phyloP scores from a whole-genome alignment of 768 basidiomycete species.

The Lyophyllum atratum region DNA sequence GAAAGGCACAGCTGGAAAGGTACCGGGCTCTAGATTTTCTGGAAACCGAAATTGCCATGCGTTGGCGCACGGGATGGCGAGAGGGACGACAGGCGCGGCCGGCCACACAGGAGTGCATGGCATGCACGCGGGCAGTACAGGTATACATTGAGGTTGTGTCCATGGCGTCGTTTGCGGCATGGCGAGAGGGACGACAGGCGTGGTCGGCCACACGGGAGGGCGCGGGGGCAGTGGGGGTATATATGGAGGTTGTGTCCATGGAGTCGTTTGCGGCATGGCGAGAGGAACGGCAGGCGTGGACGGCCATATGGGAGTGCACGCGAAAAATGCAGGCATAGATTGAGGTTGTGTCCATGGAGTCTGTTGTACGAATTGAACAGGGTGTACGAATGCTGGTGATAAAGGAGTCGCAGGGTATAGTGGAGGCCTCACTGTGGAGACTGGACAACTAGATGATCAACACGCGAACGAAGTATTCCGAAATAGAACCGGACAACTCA shows the following conservation, averaged over 20 bases:
- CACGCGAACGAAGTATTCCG: neutral
- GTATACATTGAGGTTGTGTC: neutral
- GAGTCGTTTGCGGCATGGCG: neutral
- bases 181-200: neutral
- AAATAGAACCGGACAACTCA: neutral
- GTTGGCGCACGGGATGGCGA: neutral
- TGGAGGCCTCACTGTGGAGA: neutral
- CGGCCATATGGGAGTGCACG: neutral
- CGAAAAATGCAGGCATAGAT: too few species aligned
- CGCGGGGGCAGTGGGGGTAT: neutral
- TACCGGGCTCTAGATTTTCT: slow-evolving; percentile 23
- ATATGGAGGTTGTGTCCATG: neutral
- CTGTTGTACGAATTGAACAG: neutral
- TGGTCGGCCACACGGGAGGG: neutral
- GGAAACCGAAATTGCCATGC: neutral
- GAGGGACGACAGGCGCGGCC: neutral
- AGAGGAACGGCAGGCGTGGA: neutral
- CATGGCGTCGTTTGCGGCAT: neutral
- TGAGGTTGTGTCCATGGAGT: too few species aligned
- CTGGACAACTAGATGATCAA: neutral
- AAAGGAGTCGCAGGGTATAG: neutral
- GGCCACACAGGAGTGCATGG: neutral
- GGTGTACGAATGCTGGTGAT: neutral
- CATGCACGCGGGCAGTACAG: neutral
- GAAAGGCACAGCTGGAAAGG: slow-evolving; percentile 21